Evolutionary conservation across 306 rosid genomes (phyloP), one percentile per base, ranked within the genome.

Genomic region (Vachellia pachyceras): DNA sequence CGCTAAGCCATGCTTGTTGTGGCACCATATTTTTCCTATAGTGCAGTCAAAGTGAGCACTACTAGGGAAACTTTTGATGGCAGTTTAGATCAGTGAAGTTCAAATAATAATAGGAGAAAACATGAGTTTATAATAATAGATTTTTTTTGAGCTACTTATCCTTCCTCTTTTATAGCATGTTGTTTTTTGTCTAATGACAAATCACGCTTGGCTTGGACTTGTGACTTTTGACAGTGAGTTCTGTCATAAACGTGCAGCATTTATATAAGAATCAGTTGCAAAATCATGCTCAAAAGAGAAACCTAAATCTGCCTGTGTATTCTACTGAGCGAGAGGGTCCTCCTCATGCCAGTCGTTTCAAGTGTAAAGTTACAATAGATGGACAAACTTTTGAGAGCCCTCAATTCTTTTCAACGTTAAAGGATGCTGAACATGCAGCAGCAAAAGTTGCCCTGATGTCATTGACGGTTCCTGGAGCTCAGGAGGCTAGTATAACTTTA

Each of bases 391-490:
- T 69, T 67, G 90, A 80, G 87, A 84, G 94, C 84, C 82, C 79
- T 42, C 89, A 84, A 10, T 90, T 81, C 79, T 86, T 77, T 61
- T 41, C 86, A 47, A 88, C 90, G 35, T 41, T 88, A 61, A 95
- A 93, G 94, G 97, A 90, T 67, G 99, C 99, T 67, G 98, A 95
- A 71, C 85, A 90, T 86, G 96, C 97, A 37, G 97, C 91, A 72
- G 99, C 99, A 54, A 88, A 86, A 87, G 73, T 80, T 74, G 99
- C 99, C 80, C 79, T 95, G 66, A 44, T 50, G 79, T 87, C 94
- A 13, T 83, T 93, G 49, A 75, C 84, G 25, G 86, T 87, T 18
- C 73, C 47, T 37, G 90, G 81, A 78, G 77, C 79, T 80, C 86
- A 86, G 88, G 90, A 93, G 92, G 98, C 80, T 85, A 39, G 40